Evolutionary conservation across 768 basidiomycete species (phyloP).

Genomic region (Peribolospora kevripleyi): DNA sequence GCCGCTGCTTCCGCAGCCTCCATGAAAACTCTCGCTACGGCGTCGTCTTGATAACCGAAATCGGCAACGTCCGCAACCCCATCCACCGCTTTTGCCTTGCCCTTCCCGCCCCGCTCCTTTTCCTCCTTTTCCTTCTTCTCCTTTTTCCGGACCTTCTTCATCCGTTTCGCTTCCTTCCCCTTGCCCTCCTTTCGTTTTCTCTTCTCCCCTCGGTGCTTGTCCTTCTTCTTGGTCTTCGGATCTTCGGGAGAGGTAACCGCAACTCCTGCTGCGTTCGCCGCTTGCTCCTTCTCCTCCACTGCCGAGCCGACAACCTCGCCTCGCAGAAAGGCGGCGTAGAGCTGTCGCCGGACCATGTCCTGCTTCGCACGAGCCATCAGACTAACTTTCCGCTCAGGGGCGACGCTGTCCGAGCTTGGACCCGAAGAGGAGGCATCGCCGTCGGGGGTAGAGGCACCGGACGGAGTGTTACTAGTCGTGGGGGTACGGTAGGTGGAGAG

Average conservation of each 20-base stretch:
- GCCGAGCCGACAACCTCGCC: conserved; percentile 3
- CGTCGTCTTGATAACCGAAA: background rate
- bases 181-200: background rate
- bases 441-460: background rate
- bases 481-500: conserved; percentile 8
- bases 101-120: background rate
- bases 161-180: background rate
- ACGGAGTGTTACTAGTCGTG: background rate
- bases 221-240: background rate
- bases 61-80: background rate
- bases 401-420: background rate
- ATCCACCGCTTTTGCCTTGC: conserved; percentile 1
- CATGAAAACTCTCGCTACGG: background rate
- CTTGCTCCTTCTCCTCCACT: background rate
- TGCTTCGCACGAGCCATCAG: conserved; percentile 11
- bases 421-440: background rate
- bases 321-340: conserved; percentile 12
- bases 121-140: background rate
- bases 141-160: background rate
- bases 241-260: background rate
- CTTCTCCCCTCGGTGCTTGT: background rate
- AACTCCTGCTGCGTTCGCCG: background rate
- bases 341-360: conserved; percentile 9
- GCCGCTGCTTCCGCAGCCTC: background rate
- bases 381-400: conserved; percentile 5